Evolutionary conservation across 208 protist genomes (phyloP).

Genomic region (Angomonas deanei): DNA sequence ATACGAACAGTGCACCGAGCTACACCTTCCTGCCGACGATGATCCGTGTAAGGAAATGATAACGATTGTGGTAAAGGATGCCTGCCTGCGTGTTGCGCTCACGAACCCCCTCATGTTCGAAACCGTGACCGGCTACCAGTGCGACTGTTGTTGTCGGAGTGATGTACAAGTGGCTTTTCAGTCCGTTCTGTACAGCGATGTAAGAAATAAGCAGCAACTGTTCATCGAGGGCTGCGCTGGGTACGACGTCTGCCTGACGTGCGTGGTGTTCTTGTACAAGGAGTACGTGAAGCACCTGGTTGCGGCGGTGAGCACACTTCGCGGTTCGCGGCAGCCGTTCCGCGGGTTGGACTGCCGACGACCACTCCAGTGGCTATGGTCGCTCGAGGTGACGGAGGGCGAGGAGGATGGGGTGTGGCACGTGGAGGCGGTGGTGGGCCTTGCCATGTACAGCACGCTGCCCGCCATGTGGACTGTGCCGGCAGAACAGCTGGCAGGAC

Average conservation of each 20-base stretch:
- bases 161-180: neutral
- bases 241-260: neutral
- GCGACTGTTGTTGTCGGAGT: constrained; percentile 1
- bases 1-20: neutral
- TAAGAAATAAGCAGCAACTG: neutral
- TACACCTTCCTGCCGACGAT: constrained; percentile 1
- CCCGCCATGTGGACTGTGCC: constrained; percentile 32
- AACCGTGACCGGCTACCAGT: neutral
- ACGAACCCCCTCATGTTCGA: neutral
- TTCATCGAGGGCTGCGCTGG: constrained; percentile 1
- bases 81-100: neutral
- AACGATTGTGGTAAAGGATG: neutral
- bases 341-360: neutral
- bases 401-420: neutral
- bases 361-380: neutral
- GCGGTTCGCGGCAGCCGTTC: neutral
- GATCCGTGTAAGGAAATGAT: neutral
- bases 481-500: constrained; percentile 5
- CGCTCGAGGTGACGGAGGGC: neutral
- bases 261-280: constrained; percentile 1
- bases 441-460: neutral
- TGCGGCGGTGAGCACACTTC: neutral
- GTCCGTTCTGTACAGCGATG: neutral
- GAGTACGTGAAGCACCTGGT: neutral
- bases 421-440: neutral